Evolutionary conservation across 129 eudicot species (phyloP).

Genomic region (Flaveria ramosissima): DNA sequence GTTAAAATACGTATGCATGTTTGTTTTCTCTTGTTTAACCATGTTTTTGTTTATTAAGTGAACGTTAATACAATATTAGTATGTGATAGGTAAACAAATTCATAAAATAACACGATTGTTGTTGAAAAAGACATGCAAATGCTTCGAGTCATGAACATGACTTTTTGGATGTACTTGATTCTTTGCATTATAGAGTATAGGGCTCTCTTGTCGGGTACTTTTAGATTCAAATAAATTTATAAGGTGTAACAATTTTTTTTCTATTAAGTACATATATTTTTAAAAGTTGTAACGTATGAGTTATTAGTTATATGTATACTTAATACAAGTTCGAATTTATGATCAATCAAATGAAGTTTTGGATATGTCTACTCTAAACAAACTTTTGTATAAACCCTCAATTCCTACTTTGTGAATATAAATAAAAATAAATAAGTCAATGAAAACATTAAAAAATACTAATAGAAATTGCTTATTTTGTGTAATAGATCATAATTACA

Average conservation of each 20-base stretch:
- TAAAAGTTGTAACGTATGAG: background rate
- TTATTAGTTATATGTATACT: background rate
- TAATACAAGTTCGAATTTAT: background rate
- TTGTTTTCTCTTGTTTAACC: background rate
- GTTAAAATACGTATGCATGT: background rate
- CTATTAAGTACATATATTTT: background rate
- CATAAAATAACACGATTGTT: background rate
- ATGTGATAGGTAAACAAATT: background rate
- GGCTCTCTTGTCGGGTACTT: background rate
- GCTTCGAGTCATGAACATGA: background rate
- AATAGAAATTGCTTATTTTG: no score
- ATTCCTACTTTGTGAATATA: no score
- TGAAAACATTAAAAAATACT: no score
- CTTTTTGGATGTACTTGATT: slow-evolving; percentile 1
- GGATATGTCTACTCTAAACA: no score
- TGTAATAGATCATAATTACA: no score
- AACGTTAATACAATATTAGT: background rate
- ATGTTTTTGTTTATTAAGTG: background rate
- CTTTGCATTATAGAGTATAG: background rate
- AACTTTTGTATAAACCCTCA: no score
- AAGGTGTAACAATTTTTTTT: background rate
- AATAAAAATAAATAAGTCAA: no score
- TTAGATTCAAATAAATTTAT: background rate
- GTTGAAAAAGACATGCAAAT: background rate
- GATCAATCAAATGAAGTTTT: background rate